Percentiles rank a stretch among this genome's conserved stretches.
These are phyloP conservation scores for Artemisia tridentata DNA, from an alignment of 129 eudicot genomes.

Conservation along the genomic window DNA sequence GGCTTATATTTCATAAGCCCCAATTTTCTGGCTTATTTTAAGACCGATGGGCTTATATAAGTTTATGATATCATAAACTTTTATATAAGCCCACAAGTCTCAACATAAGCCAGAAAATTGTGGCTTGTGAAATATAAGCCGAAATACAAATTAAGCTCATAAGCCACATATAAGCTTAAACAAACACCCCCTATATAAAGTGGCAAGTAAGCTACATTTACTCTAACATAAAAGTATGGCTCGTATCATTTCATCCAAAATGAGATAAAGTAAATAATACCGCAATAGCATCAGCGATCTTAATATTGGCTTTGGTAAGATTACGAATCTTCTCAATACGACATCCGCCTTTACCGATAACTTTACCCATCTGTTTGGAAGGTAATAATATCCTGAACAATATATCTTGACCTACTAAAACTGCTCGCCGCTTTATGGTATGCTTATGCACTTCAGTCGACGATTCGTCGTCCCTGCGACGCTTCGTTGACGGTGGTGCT, in stretches of 20 bases:
- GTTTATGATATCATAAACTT: too few relatives aligned
- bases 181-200: too few relatives aligned
- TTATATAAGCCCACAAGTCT: too few relatives aligned
- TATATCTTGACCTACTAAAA: constrained; percentile 54
- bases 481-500: constrained; percentile 39
- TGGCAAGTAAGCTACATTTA: too few relatives aligned
- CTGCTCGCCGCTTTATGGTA: constrained; percentile 60
- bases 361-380: constrained; percentile 89
- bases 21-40: too few relatives aligned
- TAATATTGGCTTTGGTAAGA: constrained; percentile 70
- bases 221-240: background rate
- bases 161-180: too few relatives aligned
- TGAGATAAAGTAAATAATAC: constrained; percentile 18
- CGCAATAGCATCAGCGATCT: constrained; percentile 83
- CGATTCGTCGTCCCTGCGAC: constrained; percentile 50
- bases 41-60: too few relatives aligned
- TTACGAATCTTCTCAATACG: constrained; percentile 91
- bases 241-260: constrained; percentile 6
- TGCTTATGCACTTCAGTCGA: constrained; percentile 39
- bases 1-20: too few relatives aligned
- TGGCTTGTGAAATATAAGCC: too few relatives aligned
- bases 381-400: constrained; percentile 78
- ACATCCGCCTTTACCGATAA: constrained; percentile 76
- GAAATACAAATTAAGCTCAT: too few relatives aligned
- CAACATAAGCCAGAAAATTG: too few relatives aligned